These are phyloP conservation scores for Aspergillus steynii DNA, from an alignment of 495 filamentous ascomycete genomes.

Conservation along the genomic window DNA sequence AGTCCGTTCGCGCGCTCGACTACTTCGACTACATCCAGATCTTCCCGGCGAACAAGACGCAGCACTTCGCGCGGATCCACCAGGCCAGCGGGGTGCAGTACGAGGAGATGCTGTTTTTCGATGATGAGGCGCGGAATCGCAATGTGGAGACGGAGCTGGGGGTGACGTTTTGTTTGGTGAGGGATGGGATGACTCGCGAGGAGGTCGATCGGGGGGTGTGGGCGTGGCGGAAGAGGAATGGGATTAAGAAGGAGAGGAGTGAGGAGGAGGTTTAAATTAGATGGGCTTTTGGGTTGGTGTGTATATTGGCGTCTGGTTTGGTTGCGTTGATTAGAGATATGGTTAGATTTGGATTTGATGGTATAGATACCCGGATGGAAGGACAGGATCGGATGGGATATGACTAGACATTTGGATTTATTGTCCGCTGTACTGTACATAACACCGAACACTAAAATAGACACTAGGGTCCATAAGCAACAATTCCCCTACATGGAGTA, in stretches of 20 bases:
- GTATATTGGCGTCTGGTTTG: neutral
- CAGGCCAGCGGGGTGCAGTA: slow-evolving; percentile 63
- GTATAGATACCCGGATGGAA: slow-evolving; percentile 8
- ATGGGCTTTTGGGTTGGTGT: neutral
- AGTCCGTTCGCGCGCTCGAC: slow-evolving; percentile 59
- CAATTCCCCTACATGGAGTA: no score
- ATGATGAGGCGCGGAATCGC: slow-evolving; percentile 84
- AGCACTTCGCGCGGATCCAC: slow-evolving; percentile 75
- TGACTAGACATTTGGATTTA: neutral
- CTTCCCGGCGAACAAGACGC: slow-evolving; percentile 82
- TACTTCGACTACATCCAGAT: slow-evolving; percentile 86
- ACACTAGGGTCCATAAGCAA: no score
- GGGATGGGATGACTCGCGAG: slow-evolving; percentile 73
- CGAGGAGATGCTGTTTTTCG: slow-evolving; percentile 93
- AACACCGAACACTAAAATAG: no score
- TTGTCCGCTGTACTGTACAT: no score
- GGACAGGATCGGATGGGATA: neutral
- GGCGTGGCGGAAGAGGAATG: slow-evolving; percentile 78
- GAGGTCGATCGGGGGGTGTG: slow-evolving; percentile 79
- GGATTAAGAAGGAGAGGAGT: slow-evolving; percentile 34
- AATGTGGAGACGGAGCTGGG: slow-evolving; percentile 81
- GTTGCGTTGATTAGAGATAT: neutral
- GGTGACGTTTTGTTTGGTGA: slow-evolving; percentile 78
- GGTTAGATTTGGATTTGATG: neutral
- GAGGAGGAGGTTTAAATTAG: slow-evolving; percentile 9